A percentile compares a stretch with the other conserved stretches of the same genome.
phyloP scores from a whole-genome alignment of 1,139 yeast genomes.

The Yamadazyma epiphylla region DNA sequence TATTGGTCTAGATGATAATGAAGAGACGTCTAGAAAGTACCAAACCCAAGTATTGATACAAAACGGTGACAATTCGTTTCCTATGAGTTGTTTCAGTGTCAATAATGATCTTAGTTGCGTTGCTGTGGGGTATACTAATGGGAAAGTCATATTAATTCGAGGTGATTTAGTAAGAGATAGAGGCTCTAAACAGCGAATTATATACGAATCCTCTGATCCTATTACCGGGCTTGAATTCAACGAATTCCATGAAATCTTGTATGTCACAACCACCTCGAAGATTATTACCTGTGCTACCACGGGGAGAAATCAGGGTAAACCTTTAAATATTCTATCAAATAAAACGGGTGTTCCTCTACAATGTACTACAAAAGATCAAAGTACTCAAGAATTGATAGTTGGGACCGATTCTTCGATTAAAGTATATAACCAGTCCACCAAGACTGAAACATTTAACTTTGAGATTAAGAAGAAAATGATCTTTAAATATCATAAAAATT shows the following conservation, averaged over 20 bases:
- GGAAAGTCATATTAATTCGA: constrained; percentile 73
- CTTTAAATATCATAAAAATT: constrained; percentile 40
- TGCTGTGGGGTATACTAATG: constrained; percentile 86
- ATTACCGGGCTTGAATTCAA: constrained; percentile 70
- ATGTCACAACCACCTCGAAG: constrained; percentile 66
- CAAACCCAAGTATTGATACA: constrained; percentile 30
- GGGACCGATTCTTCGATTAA: constrained; percentile 51
- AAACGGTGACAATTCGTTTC: constrained; percentile 64
- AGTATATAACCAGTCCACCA: constrained; percentile 52
- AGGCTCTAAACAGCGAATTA: constrained; percentile 81
- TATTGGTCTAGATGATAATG: constrained; percentile 21
- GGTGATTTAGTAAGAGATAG: constrained; percentile 88
- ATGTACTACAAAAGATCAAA: constrained; percentile 49
- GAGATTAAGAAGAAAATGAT: constrained; percentile 58
- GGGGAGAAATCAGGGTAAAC: constrained; percentile 72
- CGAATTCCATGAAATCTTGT: constrained; percentile 39
- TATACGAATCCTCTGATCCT: constrained; percentile 72
- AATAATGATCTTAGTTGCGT: constrained; percentile 59
- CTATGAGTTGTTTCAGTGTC: constrained; percentile 63
- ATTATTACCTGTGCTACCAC: constrained; percentile 72
- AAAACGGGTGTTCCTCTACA: constrained; percentile 67
- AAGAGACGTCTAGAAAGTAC: constrained; percentile 17
- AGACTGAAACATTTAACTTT: constrained; percentile 55
- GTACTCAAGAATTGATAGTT: constrained; percentile 43
- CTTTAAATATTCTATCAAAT: constrained; percentile 59